Percentiles rank a stretch among this genome's conserved stretches.
Evolutionary conservation across 2,329 filamentous ascomycete genomes (phyloP).

Genomic region (Rasamsonia emersonii): DNA sequence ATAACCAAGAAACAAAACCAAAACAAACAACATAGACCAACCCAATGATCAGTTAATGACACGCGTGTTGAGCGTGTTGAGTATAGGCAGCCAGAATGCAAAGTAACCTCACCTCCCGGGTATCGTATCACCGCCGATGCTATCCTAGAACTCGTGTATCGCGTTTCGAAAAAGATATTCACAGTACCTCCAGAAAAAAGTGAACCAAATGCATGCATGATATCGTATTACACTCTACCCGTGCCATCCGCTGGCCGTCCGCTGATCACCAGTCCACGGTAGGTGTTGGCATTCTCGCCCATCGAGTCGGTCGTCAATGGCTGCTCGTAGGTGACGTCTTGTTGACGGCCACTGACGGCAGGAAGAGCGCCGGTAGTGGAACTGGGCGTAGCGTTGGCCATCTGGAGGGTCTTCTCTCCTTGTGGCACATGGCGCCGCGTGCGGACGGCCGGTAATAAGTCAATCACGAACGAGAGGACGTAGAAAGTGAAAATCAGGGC

Average conservation of each 20-base stretch:
- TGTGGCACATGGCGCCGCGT: slow-evolving; percentile 39
- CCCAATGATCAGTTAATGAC: neutral
- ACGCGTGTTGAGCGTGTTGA: too few species aligned
- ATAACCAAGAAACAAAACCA: neutral
- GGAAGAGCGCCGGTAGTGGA: slow-evolving; percentile 4
- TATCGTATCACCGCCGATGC: too few species aligned
- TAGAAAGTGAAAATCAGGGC: slow-evolving; percentile 84
- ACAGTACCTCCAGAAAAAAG: too few species aligned
- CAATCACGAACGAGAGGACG: slow-evolving; percentile 75
- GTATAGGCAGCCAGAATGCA: too few species aligned
- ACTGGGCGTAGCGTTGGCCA: slow-evolving; percentile 12
- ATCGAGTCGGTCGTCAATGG: slow-evolving; percentile 30
- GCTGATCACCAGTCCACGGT: slow-evolving; percentile 9
- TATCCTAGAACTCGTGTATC: too few species aligned
- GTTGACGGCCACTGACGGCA: too few species aligned
- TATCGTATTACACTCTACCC: neutral
- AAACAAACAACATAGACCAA: neutral
- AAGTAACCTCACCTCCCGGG: too few species aligned
- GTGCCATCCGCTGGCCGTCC: slow-evolving; percentile 1
- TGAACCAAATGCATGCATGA: neutral
- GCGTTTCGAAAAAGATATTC: too few species aligned
- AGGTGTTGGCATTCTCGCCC: slow-evolving; percentile 21
- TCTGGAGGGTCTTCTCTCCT: slow-evolving; percentile 27
- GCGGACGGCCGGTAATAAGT: slow-evolving; percentile 69
- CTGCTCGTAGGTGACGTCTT: slow-evolving; percentile 23